Evolutionary conservation across 2,329 filamentous ascomycete species (phyloP), one percentile per base, ranked within the genome.

Genomic region (Phoma sp.): DNA sequence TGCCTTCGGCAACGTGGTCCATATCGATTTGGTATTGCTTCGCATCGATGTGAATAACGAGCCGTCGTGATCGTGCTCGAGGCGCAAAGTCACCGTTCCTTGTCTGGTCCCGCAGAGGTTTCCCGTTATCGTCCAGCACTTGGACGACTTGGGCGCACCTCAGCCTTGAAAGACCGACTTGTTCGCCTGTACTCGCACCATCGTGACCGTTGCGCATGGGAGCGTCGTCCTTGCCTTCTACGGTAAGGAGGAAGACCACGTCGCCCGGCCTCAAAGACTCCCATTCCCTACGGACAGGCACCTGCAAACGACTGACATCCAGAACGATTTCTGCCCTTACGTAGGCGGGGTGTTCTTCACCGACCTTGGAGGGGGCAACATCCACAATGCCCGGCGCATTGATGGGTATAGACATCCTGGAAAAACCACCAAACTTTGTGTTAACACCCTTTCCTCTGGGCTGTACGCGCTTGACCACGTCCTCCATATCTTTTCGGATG

Each of bases 361-460:
- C 95, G 49, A 99, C 92, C 33, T 88, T 85, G 7, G 95, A 84
- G 0, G 91, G 92, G 3, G 89, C 86, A 22, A 94, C 89, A 69
- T 99, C 93, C 27, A 97, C 82, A 43, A 99, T 91, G 65, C 91
- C 88, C 59, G 92, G 91, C 67, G 91, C 95, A 17, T 86, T 83
- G 55, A 97, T 95, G 0, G 91, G 88, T 48, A 98, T 81, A 2
- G 92, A 93, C 93, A 98, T 96, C 67, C 87, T 92, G 2, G 94
- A 96, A 66, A 91, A 92, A 0, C 95, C 94, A 12, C 88, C 82
- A 70, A 98, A 98, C 5, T 79, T 81, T 0, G 82, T 77, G 35
- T 84, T 88, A 60, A 86, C 85, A n/a, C 88, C 89, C 33, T 85
- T 81, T 36, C 83, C 83, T 55, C 82, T 83, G 21, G 94, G 93